phyloP scores from a whole-genome alignment of 441 rosid species.

The Macaranga tanarius region DNA sequence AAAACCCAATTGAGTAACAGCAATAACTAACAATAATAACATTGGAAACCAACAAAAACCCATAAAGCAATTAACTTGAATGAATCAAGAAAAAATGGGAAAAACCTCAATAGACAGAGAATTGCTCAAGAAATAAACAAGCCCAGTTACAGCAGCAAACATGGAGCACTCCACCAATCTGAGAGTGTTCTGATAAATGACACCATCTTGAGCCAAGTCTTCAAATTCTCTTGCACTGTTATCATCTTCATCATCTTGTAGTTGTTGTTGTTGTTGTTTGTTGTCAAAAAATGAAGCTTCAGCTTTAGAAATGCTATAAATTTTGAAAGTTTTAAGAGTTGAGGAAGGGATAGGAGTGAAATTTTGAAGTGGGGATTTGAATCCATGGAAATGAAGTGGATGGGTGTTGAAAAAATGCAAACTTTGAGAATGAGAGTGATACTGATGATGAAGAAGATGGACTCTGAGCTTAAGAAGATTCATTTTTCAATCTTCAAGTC shows the following conservation, averaged over 20 bases:
- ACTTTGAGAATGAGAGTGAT: slow-evolving; percentile 22
- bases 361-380: slow-evolving; percentile 9
- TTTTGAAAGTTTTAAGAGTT: slow-evolving; percentile 23
- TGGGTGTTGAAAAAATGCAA: slow-evolving; percentile 28
- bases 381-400: slow-evolving; percentile 8
- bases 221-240: slow-evolving; percentile 29
- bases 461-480: slow-evolving; percentile 36
- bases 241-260: slow-evolving; percentile 24
- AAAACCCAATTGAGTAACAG: slow-evolving; percentile 9
- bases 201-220: slow-evolving; percentile 48
- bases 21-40: no score
- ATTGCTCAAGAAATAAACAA: slow-evolving; percentile 81
- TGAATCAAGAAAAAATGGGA: background rate
- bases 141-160: slow-evolving; percentile 86
- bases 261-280: background rate
- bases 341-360: background rate
- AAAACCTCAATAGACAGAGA: slow-evolving; percentile 83
- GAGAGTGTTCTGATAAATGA: slow-evolving; percentile 61
- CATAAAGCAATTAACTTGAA: background rate
- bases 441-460: slow-evolving; percentile 26
- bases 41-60: background rate
- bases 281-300: slow-evolving; percentile 28
- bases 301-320: slow-evolving; percentile 34
- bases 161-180: slow-evolving; percentile 90
- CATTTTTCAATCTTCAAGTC: slow-evolving; percentile 21